Percentiles rank a stretch among this genome's conserved stretches.
Conservation (phyloP, 192 early-diverging fungal species). For the Podila verticillata region DNA sequence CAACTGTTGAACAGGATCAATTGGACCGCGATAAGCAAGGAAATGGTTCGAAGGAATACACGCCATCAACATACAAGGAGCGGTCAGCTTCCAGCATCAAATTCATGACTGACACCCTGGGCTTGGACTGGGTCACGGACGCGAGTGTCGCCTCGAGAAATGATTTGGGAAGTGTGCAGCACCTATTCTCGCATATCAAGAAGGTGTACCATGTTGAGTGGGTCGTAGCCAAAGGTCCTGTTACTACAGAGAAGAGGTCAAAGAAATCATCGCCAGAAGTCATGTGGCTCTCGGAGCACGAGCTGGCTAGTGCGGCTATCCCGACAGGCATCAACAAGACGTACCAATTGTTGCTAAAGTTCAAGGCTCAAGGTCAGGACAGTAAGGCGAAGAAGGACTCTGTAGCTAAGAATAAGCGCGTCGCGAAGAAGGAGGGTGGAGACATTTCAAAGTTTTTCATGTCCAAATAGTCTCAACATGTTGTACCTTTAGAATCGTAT, state of each 20-base stretch:
- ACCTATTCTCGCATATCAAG: conserved; percentile 78
- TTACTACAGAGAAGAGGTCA: neutral
- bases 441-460: too few species aligned
- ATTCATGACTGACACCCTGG: conserved; percentile 14
- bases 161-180: conserved; percentile 64
- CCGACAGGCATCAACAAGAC: conserved; percentile 69
- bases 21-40: conserved; percentile 5
- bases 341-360: conserved; percentile 58
- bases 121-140: conserved; percentile 2
- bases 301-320: conserved; percentile 59
- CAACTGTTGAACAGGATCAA: conserved; percentile 54
- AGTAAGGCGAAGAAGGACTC: neutral
- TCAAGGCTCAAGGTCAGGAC: neutral
- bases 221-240: conserved; percentile 24
- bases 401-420: conserved; percentile 6
- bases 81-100: conserved; percentile 25
- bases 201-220: conserved; percentile 61
- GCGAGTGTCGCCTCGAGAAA: conserved; percentile 24
- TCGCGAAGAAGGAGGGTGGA: neutral
- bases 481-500: too few species aligned
- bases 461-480: too few species aligned
- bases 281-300: conserved; percentile 55
- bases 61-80: conserved; percentile 19
- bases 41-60: conserved; percentile 7
- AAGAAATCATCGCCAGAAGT: conserved; percentile 1